Evolutionary conservation across 805 yeast genomes (phyloP).

Genomic region (Priceomyces haplophilus): DNA sequence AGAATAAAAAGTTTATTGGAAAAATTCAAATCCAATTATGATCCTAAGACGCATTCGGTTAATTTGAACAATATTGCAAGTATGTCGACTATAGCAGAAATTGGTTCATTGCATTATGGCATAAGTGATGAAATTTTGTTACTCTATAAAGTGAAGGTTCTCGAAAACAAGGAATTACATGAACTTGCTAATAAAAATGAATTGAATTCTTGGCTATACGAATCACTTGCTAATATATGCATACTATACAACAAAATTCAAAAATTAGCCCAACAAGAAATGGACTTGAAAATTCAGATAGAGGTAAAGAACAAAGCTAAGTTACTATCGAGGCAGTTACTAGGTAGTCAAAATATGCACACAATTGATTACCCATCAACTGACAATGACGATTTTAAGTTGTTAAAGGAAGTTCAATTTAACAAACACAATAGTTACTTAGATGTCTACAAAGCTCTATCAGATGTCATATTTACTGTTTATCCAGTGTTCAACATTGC

Average conservation of each 20-base stretch:
- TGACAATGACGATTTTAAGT: slow-evolving; percentile 6
- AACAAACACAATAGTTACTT: slow-evolving; percentile 35
- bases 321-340: slow-evolving; percentile 38
- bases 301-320: slow-evolving; percentile 60
- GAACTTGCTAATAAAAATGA: slow-evolving; percentile 53
- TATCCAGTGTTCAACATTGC: slow-evolving; percentile 38
- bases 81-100: slow-evolving; percentile 47
- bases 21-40: slow-evolving; percentile 23
- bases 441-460: slow-evolving; percentile 37
- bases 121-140: slow-evolving; percentile 61
- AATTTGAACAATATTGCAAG: slow-evolving; percentile 2
- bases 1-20: slow-evolving; percentile 38
- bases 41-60: slow-evolving; percentile 1
- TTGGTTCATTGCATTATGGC: slow-evolving; percentile 59
- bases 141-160: slow-evolving; percentile 51
- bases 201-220: slow-evolving; percentile 66
- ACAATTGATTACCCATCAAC: slow-evolving; percentile 4
- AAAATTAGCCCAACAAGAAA: slow-evolving; percentile 45
- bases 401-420: slow-evolving; percentile 32
- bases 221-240: slow-evolving; percentile 55
- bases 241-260: slow-evolving; percentile 45
- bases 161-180: slow-evolving; percentile 35
- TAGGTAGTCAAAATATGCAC: slow-evolving; percentile 23
- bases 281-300: slow-evolving; percentile 53
- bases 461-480: slow-evolving; percentile 39